Base-by-base conservation (phyloP, 192 early-diverging fungal genomes). In the Glomus cerebriforme region DNA sequence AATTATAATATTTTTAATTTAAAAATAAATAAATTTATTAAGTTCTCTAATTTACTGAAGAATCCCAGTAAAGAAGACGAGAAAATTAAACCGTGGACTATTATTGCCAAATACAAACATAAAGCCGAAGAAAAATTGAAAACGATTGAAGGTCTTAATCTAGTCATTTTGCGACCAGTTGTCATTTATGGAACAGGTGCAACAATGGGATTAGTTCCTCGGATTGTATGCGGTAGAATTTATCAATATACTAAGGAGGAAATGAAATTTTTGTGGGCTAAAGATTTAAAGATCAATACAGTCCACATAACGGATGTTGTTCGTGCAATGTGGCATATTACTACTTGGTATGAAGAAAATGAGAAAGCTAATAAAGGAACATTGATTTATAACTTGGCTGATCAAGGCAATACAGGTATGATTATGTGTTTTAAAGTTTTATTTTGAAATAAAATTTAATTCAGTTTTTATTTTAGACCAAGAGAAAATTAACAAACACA, bases 231-330 rank as follows among this genome's bases (percentile, higher is more conserved):
- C 62, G 97, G 95, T 69, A 92, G 94, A 60, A 92, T 99, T 17
- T 97, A 97, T 83, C 83, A 92, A 59, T 88, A 90, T 31, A 78
- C 92, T 31, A 87, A 90, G 45, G 93, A 96, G 82, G 91, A 93
- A 78, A 98, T 99, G 97, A 94, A 94, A 37, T 89, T 97, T 58
- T 84, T 99, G 59, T 99, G 97, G 97, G 95, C 92, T 37, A 94
- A 94, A 77, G 94, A 94, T 73, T 81, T 98, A 54, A 93, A 93
- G 71, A 89, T 98, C 81, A 97, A 95, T 85, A 99, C 97, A 1
- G 97, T 99, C 12, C 97, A 99, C 83, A 96, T 99, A 0, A 37
- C 74, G 24, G 97, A 99, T 81, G 96, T 97, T 2, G 82, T 84
- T 2, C 74, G 84, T 15, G 93, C 93, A 3, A 84, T 88, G n/a